A percentile compares a stretch with the other conserved stretches of the same genome.
Conservation (phyloP, 2,329 filamentous ascomycete species). For the Fusarium guadeloupense region DNA sequence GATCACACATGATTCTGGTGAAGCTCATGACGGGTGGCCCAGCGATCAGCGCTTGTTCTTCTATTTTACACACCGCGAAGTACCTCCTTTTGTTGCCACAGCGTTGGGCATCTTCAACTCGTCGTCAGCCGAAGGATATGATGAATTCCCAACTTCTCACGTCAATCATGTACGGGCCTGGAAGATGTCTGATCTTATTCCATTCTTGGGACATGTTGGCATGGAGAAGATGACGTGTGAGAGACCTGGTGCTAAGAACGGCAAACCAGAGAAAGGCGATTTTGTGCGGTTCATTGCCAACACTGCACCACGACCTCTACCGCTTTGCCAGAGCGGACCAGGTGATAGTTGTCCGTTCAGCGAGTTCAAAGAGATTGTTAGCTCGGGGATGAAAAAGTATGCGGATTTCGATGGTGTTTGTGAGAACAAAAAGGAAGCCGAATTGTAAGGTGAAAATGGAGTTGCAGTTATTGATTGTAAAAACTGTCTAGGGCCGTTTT, state of each 20-base stretch:
- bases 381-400: constrained; percentile 31
- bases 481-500: too few relatives aligned
- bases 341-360: constrained; percentile 36
- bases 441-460: constrained; percentile 11
- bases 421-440: constrained; percentile 27
- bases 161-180: constrained; percentile 38
- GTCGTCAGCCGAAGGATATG: constrained; percentile 26
- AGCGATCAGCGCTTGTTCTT: constrained; percentile 33
- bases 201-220: constrained; percentile 36
- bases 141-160: constrained; percentile 36
- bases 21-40: constrained; percentile 23
- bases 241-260: background rate
- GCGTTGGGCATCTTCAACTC: constrained; percentile 39
- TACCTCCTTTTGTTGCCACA: constrained; percentile 37
- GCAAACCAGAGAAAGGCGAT: constrained; percentile 15
- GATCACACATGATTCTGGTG: constrained; percentile 8
- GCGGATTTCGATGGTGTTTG: constrained; percentile 37
- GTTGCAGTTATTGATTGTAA: too few relatives aligned
- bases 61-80: constrained; percentile 38
- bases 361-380: constrained; percentile 33
- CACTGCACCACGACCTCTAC: constrained; percentile 35
- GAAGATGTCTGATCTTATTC: constrained; percentile 40
- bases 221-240: constrained; percentile 41
- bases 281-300: constrained; percentile 40
- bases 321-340: constrained; percentile 30